phyloP scores from a whole-genome alignment of 2,329 filamentous ascomycete genomes.

The Fusarium caatingaense region DNA sequence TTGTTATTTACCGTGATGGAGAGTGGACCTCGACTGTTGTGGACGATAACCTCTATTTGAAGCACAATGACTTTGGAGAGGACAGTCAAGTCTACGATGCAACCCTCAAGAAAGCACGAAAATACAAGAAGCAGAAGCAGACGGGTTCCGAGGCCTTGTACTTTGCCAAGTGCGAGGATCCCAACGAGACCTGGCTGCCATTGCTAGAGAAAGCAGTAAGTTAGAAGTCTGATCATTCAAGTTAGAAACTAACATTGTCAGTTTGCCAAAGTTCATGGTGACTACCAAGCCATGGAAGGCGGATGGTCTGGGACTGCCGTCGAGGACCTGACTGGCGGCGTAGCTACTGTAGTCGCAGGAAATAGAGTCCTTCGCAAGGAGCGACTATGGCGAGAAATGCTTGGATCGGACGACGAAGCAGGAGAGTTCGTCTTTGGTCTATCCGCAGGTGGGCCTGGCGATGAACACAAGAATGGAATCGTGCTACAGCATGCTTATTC shows the following conservation, averaged over 20 bases:
- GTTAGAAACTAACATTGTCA: conserved; percentile 20
- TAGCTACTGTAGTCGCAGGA: conserved; percentile 65
- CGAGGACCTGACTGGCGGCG: conserved; percentile 65
- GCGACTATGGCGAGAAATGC: conserved; percentile 76
- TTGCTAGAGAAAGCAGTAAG: conserved; percentile 74
- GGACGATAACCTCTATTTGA: conserved; percentile 70
- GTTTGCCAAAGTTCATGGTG: conserved; percentile 80
- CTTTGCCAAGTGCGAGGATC: conserved; percentile 75
- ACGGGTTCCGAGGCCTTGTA: conserved; percentile 76
- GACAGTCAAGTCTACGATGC: conserved; percentile 52
- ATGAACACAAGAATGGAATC: conserved; percentile 53
- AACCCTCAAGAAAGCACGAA: conserved; percentile 65
- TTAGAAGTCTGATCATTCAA: neutral
- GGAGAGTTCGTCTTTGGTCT: conserved; percentile 72
- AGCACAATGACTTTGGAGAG: conserved; percentile 55
- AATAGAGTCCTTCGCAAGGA: conserved; percentile 73
- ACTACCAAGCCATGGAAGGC: conserved; percentile 75
- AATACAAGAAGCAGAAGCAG: conserved; percentile 71
- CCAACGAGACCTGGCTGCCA: conserved; percentile 80
- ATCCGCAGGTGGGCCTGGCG: conserved; percentile 48
- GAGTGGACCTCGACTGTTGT: conserved; percentile 79
- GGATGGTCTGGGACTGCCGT: conserved; percentile 69
- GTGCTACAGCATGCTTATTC: conserved; percentile 63
- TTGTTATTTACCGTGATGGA: conserved; percentile 77
- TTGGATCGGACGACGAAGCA: conserved; percentile 73